These are phyloP conservation scores for Monocercomonoides exilis DNA, from an alignment of 78 protist species.

Conservation along the genomic window DNA sequence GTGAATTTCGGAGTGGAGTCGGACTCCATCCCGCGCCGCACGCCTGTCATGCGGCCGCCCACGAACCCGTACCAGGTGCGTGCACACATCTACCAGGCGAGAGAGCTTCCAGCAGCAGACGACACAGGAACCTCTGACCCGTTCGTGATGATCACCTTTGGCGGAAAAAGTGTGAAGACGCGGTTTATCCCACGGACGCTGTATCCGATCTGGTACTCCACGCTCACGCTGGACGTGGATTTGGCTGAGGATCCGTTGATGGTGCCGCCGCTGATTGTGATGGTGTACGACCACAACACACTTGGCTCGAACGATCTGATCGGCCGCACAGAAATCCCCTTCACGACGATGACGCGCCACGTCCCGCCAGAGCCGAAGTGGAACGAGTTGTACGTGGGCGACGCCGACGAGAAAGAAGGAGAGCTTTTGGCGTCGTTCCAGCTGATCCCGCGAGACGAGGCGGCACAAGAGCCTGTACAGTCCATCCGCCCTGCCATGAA, in stretches of 20 bases:
- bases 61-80: background rate
- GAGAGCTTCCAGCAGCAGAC: background rate
- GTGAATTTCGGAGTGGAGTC: background rate
- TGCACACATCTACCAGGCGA: background rate
- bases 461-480: background rate
- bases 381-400: background rate
- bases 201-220: background rate
- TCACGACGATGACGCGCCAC: background rate
- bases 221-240: background rate
- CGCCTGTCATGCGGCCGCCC: background rate
- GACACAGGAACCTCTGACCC: background rate
- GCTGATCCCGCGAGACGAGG: conserved; percentile 2
- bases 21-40: background rate
- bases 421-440: conserved; percentile 15
- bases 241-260: background rate
- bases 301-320: background rate
- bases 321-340: background rate
- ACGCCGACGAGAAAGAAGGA: background rate
- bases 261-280: background rate
- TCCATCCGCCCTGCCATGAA: background rate
- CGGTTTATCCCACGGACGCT: background rate
- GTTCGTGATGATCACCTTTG: background rate
- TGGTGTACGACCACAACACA: background rate
- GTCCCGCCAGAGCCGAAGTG: background rate
- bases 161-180: background rate